phyloP scores from a whole-genome alignment of 2,329 filamentous ascomycete genomes.

The Lecanicillium sp. region DNA sequence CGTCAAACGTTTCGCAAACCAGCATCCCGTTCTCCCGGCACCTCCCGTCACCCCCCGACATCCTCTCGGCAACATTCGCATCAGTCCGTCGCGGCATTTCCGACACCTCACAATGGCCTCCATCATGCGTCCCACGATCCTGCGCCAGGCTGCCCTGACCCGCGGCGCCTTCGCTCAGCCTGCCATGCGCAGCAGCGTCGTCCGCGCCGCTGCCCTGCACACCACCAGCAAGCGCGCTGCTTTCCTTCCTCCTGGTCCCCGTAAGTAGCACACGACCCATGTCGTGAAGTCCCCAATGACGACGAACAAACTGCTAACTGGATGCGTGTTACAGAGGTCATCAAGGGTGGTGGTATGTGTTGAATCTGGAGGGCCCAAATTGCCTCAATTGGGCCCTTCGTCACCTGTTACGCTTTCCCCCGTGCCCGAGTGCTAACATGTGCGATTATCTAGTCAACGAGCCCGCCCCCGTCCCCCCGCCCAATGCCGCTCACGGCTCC shows the following conservation, averaged over 20 bases:
- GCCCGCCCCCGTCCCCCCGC: conserved; percentile 64
- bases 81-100: conserved; percentile 10
- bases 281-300: background rate
- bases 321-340: conserved; percentile 49
- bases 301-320: background rate
- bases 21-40: background rate
- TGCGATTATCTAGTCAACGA: conserved; percentile 64
- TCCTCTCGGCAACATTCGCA: conserved; percentile 11
- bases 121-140: conserved; percentile 47
- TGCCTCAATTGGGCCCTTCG: background rate
- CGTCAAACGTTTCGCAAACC: too few relatives aligned
- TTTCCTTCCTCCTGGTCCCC: conserved; percentile 80
- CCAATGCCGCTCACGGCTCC: conserved; percentile 76
- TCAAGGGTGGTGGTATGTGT: conserved; percentile 66
- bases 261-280: conserved; percentile 47
- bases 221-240: conserved; percentile 68
- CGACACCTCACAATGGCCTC: conserved; percentile 44
- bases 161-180: conserved; percentile 31
- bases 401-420: background rate
- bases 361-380: conserved; percentile 4
- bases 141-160: conserved; percentile 46
- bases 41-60: background rate
- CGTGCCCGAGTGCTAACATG: conserved; percentile 7
- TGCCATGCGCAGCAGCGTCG: conserved; percentile 29
- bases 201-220: conserved; percentile 72